Evolutionary conservation across 352 stramenopile genomes (phyloP).

Genomic region (Saprolegnia parasitica): DNA sequence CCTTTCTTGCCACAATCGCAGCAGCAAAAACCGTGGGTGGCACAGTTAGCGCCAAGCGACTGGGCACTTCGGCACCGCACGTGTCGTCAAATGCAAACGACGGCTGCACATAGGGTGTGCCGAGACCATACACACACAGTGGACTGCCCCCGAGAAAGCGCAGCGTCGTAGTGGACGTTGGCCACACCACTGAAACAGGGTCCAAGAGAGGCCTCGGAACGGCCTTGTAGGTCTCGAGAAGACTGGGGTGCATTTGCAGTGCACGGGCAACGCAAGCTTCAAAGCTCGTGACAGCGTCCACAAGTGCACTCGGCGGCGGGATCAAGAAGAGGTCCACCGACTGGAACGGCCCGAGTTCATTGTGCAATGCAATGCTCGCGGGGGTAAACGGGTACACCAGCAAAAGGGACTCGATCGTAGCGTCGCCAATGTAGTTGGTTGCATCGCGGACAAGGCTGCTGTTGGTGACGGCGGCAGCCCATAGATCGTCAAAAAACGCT

Average conservation of each 20-base stretch:
- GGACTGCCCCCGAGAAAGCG: neutral
- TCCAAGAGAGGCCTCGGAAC: neutral
- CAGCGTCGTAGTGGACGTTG: neutral
- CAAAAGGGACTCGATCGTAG: neutral
- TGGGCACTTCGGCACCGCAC: neutral
- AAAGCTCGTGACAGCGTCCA: neutral
- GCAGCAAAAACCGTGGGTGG: neutral
- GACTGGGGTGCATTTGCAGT: neutral
- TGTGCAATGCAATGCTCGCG: neutral
- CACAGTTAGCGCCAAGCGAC: neutral
- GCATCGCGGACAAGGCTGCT: neutral
- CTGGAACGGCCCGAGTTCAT: neutral
- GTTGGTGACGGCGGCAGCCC: neutral
- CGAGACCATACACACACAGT: neutral
- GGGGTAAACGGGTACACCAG: neutral
- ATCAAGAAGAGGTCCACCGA: neutral
- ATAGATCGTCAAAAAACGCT: neutral
- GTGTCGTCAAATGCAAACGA: conserved; percentile 10
- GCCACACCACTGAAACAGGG: neutral
- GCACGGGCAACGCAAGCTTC: neutral
- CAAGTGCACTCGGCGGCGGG: neutral
- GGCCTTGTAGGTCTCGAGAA: neutral
- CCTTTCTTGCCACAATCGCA: neutral
- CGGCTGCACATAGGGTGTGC: conserved; percentile 1
- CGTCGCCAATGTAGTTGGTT: neutral